Percentiles rank a stretch among this genome's conserved stretches.
phyloP scores from a whole-genome alignment of 75 land plant species.

The Adiantum capillusveneris region DNA sequence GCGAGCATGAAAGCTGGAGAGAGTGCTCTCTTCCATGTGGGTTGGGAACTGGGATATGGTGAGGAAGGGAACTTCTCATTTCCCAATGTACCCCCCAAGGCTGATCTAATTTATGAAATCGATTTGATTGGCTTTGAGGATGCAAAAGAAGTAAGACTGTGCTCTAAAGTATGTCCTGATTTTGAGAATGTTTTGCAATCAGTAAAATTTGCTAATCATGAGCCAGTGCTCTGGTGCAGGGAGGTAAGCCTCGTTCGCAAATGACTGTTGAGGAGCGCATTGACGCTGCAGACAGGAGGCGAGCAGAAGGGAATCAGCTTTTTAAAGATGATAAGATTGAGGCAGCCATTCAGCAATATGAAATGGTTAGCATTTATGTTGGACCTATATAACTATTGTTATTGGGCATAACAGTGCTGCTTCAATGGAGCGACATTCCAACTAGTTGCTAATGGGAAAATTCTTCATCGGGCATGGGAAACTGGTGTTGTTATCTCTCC shows the following conservation, averaged over 20 bases:
- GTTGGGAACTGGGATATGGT: slow-evolving; percentile 87
- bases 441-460: too few species aligned
- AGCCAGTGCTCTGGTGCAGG: background rate
- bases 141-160: slow-evolving; percentile 61
- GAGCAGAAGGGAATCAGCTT: slow-evolving; percentile 69
- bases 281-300: slow-evolving; percentile 85
- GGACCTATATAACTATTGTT: too few species aligned
- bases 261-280: slow-evolving; percentile 99
- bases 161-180: slow-evolving; percentile 5
- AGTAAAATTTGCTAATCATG: background rate
- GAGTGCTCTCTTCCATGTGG: slow-evolving; percentile 75
- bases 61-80: slow-evolving; percentile 96
- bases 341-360: slow-evolving; percentile 97
- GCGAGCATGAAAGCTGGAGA: slow-evolving; percentile 91
- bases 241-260: slow-evolving; percentile 89
- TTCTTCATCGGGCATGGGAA: too few species aligned
- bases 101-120: slow-evolving; percentile 86
- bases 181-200: too few species aligned
- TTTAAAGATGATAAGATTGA: slow-evolving; percentile 82
- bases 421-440: too few species aligned
- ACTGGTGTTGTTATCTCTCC: too few species aligned
- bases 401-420: too few species aligned
- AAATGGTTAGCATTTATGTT: slow-evolving; percentile 71
- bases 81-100: slow-evolving; percentile 97
- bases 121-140: slow-evolving; percentile 96